Evolutionary conservation across 2,329 filamentous ascomycete genomes (phyloP), one percentile per base, ranked within the genome.

Genomic region (Helicocarpus griseus): DNA sequence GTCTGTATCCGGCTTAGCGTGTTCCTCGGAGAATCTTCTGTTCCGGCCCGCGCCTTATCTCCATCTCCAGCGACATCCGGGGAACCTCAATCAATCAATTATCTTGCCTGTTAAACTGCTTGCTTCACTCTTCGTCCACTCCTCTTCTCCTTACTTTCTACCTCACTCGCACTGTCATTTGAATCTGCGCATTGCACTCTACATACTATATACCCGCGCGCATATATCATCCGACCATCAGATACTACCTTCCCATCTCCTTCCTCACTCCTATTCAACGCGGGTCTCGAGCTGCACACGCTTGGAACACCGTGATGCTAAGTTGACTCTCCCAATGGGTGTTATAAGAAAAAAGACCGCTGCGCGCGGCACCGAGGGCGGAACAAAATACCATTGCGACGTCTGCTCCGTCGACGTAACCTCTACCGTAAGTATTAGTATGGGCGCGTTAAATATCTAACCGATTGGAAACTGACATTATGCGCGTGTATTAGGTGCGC

Each of bases 371-470:
- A 89, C 86, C 48, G 89, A 96, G 66, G 89, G 87, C 45, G 87
- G 87, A 57, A 87, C 89, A 29, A 96, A 97, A 68, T 98, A 95
- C 69, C 89, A 97, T 58, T 98, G 93, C 75, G 94, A 98, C 69
- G 85, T 95, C 53, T 98, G 93, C 69, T 95, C 89, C 41, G 88
- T 88, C 53, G 93, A 98, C 69, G 95, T 98, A 60, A 98, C 93
- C 44, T 93, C 90, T 4, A 98, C 93, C 44, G 93, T 95, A 78
- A 64, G 85, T 77, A 41, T 48, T 39, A 35, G 24, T 49, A n/a
- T 26, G 21, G 33, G 45, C 29, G 9, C 44, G 24, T n/a, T 11
- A 45, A 11, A 14, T 5, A 8, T 36, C 48, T 21, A n/a, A 24
- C 46, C 52, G 44, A 50, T 14, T 38, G 48, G 31, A 48, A n/a